A percentile compares a stretch with the other conserved stretches of the same genome.
Evolutionary conservation across 1,139 yeast genomes (phyloP).

Genomic region (Diutina ranongensis): DNA sequence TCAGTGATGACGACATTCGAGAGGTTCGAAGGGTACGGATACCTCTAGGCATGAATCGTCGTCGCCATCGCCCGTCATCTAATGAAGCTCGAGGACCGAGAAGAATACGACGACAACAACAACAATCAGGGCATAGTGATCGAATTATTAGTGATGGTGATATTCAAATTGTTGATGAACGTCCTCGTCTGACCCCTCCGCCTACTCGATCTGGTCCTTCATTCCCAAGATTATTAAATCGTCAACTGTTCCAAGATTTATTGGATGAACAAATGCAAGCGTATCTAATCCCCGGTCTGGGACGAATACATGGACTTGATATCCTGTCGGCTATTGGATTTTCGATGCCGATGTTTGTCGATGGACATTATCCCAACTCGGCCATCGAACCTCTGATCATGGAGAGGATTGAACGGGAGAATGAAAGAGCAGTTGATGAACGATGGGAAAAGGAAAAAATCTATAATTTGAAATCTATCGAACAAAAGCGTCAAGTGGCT

Average conservation of each 20-base stretch:
- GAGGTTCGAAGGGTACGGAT: neutral
- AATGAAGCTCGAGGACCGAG: neutral
- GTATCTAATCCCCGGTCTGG: neutral
- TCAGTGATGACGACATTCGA: neutral
- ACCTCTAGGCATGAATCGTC: neutral
- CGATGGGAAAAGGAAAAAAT: constrained; percentile 21
- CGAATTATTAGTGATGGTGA: neutral
- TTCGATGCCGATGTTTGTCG: neutral
- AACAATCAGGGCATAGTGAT: neutral
- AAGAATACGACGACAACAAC: neutral
- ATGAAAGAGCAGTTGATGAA: constrained; percentile 24
- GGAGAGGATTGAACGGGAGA: constrained; percentile 32
- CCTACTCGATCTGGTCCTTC: neutral
- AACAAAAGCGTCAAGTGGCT: constrained; percentile 19
- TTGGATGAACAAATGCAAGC: neutral
- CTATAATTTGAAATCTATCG: constrained; percentile 18
- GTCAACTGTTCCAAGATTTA: neutral
- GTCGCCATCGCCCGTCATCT: neutral
- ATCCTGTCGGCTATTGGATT: neutral
- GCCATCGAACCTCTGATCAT: constrained; percentile 14
- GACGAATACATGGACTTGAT: neutral
- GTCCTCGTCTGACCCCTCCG: neutral
- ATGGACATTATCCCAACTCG: neutral
- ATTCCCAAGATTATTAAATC: neutral
- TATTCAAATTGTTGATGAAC: neutral